Conservation (phyloP, 1,284 basidiomycete genomes). For the Pseudozyma flocculosa region DNA sequence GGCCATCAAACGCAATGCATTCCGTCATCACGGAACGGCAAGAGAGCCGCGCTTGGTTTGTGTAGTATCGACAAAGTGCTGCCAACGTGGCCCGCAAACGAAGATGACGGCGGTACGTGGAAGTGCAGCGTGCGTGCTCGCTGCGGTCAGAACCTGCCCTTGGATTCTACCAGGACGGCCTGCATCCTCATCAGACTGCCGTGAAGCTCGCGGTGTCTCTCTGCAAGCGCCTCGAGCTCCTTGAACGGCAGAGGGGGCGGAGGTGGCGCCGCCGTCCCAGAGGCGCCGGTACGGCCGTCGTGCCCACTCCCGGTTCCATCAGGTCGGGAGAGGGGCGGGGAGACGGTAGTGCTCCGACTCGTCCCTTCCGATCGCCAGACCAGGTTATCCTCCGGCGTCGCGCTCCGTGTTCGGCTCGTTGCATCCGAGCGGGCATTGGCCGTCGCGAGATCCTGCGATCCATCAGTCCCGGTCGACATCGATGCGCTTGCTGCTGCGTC, state of each 20-base stretch:
- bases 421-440: not conserved
- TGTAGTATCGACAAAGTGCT: too few relatives aligned
- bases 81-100: too few relatives aligned
- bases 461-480: conserved; percentile 16
- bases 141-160: conserved; percentile 12
- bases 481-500: too few relatives aligned
- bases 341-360: not conserved
- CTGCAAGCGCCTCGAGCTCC: conserved; percentile 15
- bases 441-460: too few relatives aligned
- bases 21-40: too few relatives aligned
- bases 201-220: conserved; percentile 17
- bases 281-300: not conserved
- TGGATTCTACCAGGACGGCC: conserved; percentile 26
- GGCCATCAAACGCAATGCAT: too few relatives aligned
- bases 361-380: conserved; percentile 11
- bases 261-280: not conserved
- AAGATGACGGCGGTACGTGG: too few relatives aligned
- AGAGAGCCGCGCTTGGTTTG: too few relatives aligned
- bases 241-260: conserved; percentile 17
- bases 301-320: not conserved
- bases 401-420: conserved; percentile 8
- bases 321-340: not conserved
- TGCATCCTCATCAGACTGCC: conserved; percentile 33
- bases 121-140: too few relatives aligned
- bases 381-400: conserved; percentile 16